Evolutionary conservation across 257 asterid genomes (phyloP), one percentile per base, ranked within the genome.

Genomic region (Solanum chilense): DNA sequence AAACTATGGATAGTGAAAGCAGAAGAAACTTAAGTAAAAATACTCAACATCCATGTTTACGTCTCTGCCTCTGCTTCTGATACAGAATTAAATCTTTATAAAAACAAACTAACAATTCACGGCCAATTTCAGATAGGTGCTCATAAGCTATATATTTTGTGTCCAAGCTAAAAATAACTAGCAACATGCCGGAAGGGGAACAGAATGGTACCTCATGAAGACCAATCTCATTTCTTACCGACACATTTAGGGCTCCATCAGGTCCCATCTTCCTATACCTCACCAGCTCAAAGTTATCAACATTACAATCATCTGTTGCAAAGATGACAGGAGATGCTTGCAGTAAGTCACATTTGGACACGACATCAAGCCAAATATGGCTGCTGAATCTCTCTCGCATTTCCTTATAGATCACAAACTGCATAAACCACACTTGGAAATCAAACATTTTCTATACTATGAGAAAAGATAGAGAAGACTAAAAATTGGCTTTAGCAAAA

Each of bases 301-400:
- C 81, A 60, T 85, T 89, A 80, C 90, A 90, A 90, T 94, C 97
- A 88, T 97, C 99, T 2, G 96, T 95, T 86, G 90, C 86, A 90
- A 92, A 95, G 87, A 93, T 52, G 69, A 90, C 94, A 3, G 99
- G 98, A 83, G 96, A 88, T 86, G 92, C 94, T 86, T 87, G 92
- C 86, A 97, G 89, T 87, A 97, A 90, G 88, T 97, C 99, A 89
- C 94, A 92, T 90, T 97, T 97, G 35, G 99, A 97, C 89, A 97
- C 96, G 56, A 94, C 98, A 88, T 97, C 98, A 86, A 97, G 93
- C 99, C 99, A 97, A 83, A 97, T 95, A 92, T 95, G 99, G 89
- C 93, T 89, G 4, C 91, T 88, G 86, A 94, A 97, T 89, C 99
- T 95, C 93, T 93, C 96, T 90, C 91, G 94, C 84, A 97, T 93